These are phyloP conservation scores for Pythium plurisporium DNA, from an alignment of 352 stramenopile genomes.

Conservation along the genomic window DNA sequence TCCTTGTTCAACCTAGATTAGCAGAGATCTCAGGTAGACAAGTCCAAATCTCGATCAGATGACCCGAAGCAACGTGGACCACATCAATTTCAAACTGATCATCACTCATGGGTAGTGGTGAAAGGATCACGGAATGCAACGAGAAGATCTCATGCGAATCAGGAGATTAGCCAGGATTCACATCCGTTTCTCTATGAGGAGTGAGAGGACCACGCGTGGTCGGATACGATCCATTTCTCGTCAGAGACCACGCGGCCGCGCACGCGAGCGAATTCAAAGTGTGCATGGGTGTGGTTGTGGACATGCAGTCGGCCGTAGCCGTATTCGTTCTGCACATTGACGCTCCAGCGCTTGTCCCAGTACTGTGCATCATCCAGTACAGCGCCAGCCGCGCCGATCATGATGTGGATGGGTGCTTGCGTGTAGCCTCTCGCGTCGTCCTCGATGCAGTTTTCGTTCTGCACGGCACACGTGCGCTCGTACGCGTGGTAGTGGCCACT, in stretches of 20 bases:
- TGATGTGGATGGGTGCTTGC: constrained; percentile 23
- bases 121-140: too few species aligned
- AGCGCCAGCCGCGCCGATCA: constrained; percentile 26
- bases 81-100: neutral
- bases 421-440: constrained; percentile 3
- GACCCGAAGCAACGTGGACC: neutral
- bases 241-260: constrained; percentile 4
- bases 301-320: constrained; percentile 29
- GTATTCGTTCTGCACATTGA: constrained; percentile 18
- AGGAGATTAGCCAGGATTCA: too few species aligned
- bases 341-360: constrained; percentile 19
- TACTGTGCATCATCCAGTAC: constrained; percentile 18
- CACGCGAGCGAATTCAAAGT: constrained; percentile 25
- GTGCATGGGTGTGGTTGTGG: constrained; percentile 22
- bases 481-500: constrained; percentile 29
- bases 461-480: constrained; percentile 25
- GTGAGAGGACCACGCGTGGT: too few species aligned
- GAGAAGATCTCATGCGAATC: too few species aligned
- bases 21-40: constrained; percentile 15
- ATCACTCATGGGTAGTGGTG: too few species aligned
- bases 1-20: constrained; percentile 18
- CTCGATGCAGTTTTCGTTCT: neutral
- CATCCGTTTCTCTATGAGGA: too few species aligned
- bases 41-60: neutral
- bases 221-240: constrained; percentile 20